Percentiles rank a stretch among this genome's conserved stretches.
phyloP scores from a whole-genome alignment of 345 rosid genomes.

The Aquilaria malaccensis region DNA sequence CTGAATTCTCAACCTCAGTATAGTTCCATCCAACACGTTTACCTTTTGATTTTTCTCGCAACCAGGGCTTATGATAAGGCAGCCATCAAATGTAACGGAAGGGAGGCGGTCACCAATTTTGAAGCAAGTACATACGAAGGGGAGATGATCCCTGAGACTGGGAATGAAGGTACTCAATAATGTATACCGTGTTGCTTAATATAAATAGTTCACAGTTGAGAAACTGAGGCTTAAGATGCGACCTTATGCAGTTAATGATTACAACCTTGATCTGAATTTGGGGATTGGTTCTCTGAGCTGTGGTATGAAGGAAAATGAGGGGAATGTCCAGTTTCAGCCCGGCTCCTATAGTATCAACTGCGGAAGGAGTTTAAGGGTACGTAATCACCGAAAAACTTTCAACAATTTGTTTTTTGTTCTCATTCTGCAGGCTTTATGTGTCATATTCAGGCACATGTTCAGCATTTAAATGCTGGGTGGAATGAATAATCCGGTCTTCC shows the following conservation, averaged over 20 bases:
- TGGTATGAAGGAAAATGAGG: conserved; percentile 39
- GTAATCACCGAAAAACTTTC: conserved; percentile 3
- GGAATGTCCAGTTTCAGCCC: conserved; percentile 30
- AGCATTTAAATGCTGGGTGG: not conserved
- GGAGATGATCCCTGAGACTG: conserved; percentile 39
- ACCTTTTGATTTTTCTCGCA: conserved; percentile 52
- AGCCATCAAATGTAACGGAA: conserved; percentile 77
- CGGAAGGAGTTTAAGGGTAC: conserved; percentile 50
- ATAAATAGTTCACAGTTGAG: too few relatives aligned
- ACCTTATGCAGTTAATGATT: conserved; percentile 28
- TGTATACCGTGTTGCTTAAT: too few relatives aligned
- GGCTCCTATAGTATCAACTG: conserved; percentile 21
- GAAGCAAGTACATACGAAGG: conserved; percentile 67
- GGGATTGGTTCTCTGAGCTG: conserved; percentile 59
- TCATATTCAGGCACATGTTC: too few relatives aligned
- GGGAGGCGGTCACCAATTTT: conserved; percentile 93
- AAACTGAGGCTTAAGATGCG: not conserved
- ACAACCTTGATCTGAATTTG: conserved; percentile 73
- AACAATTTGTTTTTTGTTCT: not conserved
- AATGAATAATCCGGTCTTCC: not conserved
- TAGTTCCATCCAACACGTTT: conserved; percentile 40
- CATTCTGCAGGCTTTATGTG: not conserved
- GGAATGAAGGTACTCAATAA: conserved; percentile 40
- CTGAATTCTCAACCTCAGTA: conserved; percentile 41
- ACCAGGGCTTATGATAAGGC: conserved; percentile 98